Percentiles rank a stretch among this genome's conserved stretches.
These are phyloP conservation scores for Stagonosporopsis rhizophila DNA, from an alignment of 2,329 filamentous ascomycete species.

Conservation along the genomic window DNA sequence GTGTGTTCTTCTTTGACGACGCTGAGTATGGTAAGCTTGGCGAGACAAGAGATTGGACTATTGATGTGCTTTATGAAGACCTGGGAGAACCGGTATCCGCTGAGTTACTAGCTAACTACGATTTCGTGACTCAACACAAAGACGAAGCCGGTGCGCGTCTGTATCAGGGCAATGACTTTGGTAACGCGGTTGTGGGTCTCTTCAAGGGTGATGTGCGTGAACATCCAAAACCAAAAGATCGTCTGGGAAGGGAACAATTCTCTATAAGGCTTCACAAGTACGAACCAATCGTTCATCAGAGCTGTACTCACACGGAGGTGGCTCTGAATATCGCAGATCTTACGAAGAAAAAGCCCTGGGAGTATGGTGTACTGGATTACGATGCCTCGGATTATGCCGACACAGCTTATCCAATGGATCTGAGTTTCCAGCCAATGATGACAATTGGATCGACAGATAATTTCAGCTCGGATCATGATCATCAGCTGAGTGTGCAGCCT, in stretches of 20 bases:
- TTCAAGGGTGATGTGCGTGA: neutral
- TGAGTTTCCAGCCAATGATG: slow-evolving; percentile 2
- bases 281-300: neutral
- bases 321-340: slow-evolving; percentile 2
- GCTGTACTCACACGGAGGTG: neutral
- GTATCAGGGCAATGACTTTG: neutral
- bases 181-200: slow-evolving; percentile 1
- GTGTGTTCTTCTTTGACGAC: slow-evolving; percentile 5
- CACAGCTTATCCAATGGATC: slow-evolving; percentile 9
- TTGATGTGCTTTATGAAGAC: neutral
- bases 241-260: neutral
- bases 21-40: neutral
- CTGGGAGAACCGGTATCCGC: neutral
- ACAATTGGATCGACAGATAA: neutral
- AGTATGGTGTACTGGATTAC: neutral
- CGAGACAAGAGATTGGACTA: neutral
- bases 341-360: slow-evolving; percentile 1
- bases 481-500: neutral
- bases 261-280: neutral
- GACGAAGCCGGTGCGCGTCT: neutral
- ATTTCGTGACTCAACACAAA: neutral
- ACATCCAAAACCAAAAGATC: neutral
- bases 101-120: neutral
- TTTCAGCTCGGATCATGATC: neutral
- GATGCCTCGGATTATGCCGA: neutral